Conservation (phyloP, 2,329 filamentous ascomycete genomes). For the Fusarium begoniae region DNA sequence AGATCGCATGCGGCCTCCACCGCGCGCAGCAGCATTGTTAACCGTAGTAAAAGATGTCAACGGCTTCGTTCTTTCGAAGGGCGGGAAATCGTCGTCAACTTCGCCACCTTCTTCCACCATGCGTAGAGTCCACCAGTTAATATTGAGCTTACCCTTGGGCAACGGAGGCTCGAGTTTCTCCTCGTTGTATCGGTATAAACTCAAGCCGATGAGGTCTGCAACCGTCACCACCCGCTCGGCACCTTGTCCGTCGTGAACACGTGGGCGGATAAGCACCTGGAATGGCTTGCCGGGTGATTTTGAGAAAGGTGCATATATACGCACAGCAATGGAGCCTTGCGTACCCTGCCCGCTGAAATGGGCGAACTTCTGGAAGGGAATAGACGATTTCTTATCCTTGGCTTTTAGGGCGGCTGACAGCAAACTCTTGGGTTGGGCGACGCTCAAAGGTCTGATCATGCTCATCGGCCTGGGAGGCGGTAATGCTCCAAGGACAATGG, state of each 20-base stretch:
- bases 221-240: constrained; percentile 72
- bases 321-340: constrained; percentile 77
- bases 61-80: constrained; percentile 76
- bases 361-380: constrained; percentile 81
- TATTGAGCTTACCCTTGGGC: constrained; percentile 72
- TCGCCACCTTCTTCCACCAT: constrained; percentile 89
- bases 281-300: constrained; percentile 70
- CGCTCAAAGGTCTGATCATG: constrained; percentile 71
- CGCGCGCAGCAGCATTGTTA: constrained; percentile 81
- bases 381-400: constrained; percentile 72
- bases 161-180: constrained; percentile 77
- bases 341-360: constrained; percentile 81
- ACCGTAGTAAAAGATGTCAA: constrained; percentile 84
- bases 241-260: constrained; percentile 73
- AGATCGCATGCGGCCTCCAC: constrained; percentile 65
- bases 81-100: constrained; percentile 85
- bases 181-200: constrained; percentile 80
- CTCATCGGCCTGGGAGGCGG: constrained; percentile 76
- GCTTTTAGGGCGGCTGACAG: constrained; percentile 77
- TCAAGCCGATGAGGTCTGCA: constrained; percentile 82
- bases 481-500: constrained; percentile 69
- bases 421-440: constrained; percentile 74
- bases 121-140: constrained; percentile 83
- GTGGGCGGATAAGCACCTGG: constrained; percentile 76
- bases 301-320: constrained; percentile 80